Percentiles rank a stretch among this genome's conserved stretches.
These are phyloP conservation scores for Lachnellula hyalina DNA, from an alignment of 2,329 filamentous ascomycete species.

Conservation along the genomic window DNA sequence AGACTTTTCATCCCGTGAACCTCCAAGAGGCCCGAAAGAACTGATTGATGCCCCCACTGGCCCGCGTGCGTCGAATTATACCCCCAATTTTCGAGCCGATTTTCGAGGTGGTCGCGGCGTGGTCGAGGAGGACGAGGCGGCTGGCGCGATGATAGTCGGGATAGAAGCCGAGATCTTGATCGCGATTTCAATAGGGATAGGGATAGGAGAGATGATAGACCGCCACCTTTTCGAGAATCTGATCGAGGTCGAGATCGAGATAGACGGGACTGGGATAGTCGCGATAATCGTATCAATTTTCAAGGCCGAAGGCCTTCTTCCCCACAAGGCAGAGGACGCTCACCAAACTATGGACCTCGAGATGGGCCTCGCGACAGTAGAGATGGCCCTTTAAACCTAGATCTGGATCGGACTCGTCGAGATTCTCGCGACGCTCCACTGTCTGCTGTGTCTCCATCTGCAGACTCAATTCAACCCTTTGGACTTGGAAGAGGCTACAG, in stretches of 20 bases:
- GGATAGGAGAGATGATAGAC: conserved; percentile 47
- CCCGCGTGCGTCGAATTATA: conserved; percentile 62
- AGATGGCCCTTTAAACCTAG: conserved; percentile 56
- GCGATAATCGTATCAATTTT: conserved; percentile 40
- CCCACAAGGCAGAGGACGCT: conserved; percentile 54
- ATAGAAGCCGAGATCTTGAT: conserved; percentile 34
- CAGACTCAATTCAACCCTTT: conserved; percentile 48
- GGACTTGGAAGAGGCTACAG: conserved; percentile 37
- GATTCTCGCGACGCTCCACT: conserved; percentile 69
- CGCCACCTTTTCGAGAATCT: conserved; percentile 45
- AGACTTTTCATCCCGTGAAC: conserved; percentile 54
- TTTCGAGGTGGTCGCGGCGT: conserved; percentile 45
- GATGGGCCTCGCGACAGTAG: conserved; percentile 33
- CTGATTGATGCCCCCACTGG: conserved; percentile 59
- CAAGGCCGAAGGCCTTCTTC: conserved; percentile 58
- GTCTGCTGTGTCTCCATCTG: conserved; percentile 65
- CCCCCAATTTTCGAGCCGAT: conserved; percentile 54
- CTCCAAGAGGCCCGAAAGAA: conserved; percentile 77
- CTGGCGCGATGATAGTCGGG: conserved; percentile 37
- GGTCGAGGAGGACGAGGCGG: conserved; percentile 46
- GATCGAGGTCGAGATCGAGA: conserved; percentile 52
- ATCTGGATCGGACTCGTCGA: conserved; percentile 61
- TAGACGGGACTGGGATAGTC: conserved; percentile 44
- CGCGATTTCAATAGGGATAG: conserved; percentile 42
- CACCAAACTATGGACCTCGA: conserved; percentile 57